Evolutionary conservation across 2,329 filamentous ascomycete genomes (phyloP).

Genomic region (Lasiodiplodia gonubiensis): DNA sequence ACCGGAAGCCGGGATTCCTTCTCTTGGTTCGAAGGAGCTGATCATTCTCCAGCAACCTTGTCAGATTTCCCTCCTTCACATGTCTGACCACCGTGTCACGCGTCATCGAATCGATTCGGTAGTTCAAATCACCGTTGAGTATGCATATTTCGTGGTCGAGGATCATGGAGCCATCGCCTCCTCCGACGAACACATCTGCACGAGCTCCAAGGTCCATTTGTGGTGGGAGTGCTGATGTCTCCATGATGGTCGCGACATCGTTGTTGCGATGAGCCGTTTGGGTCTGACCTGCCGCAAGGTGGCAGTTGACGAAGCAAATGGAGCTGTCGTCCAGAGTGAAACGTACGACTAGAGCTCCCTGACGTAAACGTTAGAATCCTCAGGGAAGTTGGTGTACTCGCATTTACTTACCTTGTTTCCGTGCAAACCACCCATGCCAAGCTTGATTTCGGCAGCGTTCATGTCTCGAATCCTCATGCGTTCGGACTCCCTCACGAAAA

Average conservation of each 20-base stretch:
- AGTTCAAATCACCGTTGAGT: conserved; percentile 94
- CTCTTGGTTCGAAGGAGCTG: conserved; percentile 88
- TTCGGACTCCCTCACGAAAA: conserved; percentile 86
- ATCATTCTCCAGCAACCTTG: conserved; percentile 88
- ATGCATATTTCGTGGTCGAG: conserved; percentile 98
- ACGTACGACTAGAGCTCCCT: conserved; percentile 86
- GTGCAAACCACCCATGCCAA: conserved; percentile 92
- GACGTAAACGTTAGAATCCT: conserved; percentile 6
- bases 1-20: conserved; percentile 85
- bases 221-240: conserved; percentile 73
- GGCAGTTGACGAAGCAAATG: conserved; percentile 95
- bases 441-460: conserved; percentile 83
- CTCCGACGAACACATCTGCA: conserved; percentile 81
- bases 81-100: conserved; percentile 90
- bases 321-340: conserved; percentile 94
- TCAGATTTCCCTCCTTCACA: conserved; percentile 78
- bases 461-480: conserved; percentile 78
- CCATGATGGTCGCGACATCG: conserved; percentile 88
- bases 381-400: neutral
- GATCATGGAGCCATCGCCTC: conserved; percentile 94
- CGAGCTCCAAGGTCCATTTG: conserved; percentile 70
- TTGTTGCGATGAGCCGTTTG: conserved; percentile 91
- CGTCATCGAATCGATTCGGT: conserved; percentile 96
- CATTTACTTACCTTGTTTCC: conserved; percentile 75
- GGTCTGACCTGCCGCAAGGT: conserved; percentile 90